Base-by-base conservation (phyloP, 768 basidiomycete species). In the Mycena capillaripes region DNA sequence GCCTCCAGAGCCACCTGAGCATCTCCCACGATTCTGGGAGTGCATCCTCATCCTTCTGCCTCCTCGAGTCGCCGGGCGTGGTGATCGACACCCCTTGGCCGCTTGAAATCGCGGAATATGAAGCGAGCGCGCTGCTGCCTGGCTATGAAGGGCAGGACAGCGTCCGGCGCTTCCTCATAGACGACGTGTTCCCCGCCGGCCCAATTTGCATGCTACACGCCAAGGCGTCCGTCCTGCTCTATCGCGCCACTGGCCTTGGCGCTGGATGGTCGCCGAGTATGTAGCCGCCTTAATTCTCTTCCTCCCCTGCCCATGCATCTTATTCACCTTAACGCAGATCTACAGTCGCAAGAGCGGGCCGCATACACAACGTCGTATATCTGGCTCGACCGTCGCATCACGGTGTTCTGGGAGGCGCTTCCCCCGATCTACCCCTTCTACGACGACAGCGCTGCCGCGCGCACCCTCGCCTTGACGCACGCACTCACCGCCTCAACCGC, bases 71-170 rank as follows among this genome's bases (percentile, higher is more conserved):
- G 4, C 61, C 65, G 10, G 63, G 48, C 14, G 14, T 34, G 4
- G 69, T 60, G 16, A 76, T 77, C 58, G 76, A 78, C 53, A 76
- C 77, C 5, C 77, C 77, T 14, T 78, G 77, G 77, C 77, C 77
- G 46, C 50, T 61, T 2, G 73, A 65, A 23, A 27, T 64, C 6
- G 23, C 14, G 27, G 65, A 72, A 29, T 72, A 72, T 42, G 66
- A 59, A 34, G 32, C 27, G 2, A 66, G 66, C 4, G 59, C 34
- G 48, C 29, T 72, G 1, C 29, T 21, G 6, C 21, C 52, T 16
- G 65, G 44, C 1, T 67, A 62, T 25, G 34, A n/a, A 10, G 65
- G 59, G 0, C 50, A 67, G 44, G 65, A 46, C 6, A 67, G 23
- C n/a, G 48, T 72, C 25, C 58, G 71, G 11, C 40, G 57, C 10